Conservation (phyloP, 192 early-diverging fungal species). For the Backusella circina region DNA sequence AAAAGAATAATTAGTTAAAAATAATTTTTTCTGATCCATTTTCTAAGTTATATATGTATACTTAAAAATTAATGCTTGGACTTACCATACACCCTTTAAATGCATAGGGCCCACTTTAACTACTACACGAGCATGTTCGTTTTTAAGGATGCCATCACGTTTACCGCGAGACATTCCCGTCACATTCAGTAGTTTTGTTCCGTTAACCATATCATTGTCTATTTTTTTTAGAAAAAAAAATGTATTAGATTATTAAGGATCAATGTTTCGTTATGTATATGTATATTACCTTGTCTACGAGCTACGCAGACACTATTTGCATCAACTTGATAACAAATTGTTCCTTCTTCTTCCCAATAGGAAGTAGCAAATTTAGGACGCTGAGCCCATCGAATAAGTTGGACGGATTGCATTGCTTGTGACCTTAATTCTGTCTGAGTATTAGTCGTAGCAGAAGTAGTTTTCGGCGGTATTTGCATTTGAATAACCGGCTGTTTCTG, state of each 20-base stretch:
- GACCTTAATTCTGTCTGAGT: not conserved
- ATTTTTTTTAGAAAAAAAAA: conserved; percentile 14
- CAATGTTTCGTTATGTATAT: not conserved
- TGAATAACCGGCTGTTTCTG: not conserved
- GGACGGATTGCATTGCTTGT: not conserved
- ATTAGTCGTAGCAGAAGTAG: not conserved
- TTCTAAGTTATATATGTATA: not conserved
- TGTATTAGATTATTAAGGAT: not conserved
- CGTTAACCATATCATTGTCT: conserved; percentile 71
- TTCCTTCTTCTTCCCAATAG: conserved; percentile 66
- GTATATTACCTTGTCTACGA: conserved; percentile 40
- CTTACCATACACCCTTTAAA: conserved; percentile 67
- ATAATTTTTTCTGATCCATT: conserved; percentile 2
- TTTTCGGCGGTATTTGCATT: not conserved
- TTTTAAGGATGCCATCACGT: conserved; percentile 66
- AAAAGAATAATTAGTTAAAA: not conserved
- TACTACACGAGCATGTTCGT: conserved; percentile 64
- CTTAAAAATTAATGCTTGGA: not conserved
- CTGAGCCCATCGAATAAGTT: not conserved
- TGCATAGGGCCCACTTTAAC: conserved; percentile 71
- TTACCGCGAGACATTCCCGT: conserved; percentile 68
- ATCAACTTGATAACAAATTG: conserved; percentile 63
- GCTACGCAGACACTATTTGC: conserved; percentile 59
- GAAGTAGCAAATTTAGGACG: conserved; percentile 44
- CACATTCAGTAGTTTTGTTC: conserved; percentile 69